Evolutionary conservation across 106 monocot species (phyloP).

Genomic region (Hemerocallis citrina): DNA sequence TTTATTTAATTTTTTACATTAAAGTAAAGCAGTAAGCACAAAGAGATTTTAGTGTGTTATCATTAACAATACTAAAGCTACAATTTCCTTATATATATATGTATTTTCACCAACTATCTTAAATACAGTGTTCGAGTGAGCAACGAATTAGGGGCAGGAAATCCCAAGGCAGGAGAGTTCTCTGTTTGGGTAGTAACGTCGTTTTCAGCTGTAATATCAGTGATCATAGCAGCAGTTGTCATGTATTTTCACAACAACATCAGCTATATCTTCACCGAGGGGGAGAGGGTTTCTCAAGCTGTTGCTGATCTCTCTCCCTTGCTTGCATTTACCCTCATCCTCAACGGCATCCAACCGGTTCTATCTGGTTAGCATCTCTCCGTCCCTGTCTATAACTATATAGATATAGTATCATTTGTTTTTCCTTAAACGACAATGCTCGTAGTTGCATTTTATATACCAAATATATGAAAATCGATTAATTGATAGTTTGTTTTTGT

Average conservation of each 20-base stretch:
- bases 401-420: no score
- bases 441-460: no score
- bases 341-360: conserved; percentile 85
- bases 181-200: conserved; percentile 69
- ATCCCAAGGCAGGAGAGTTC: conserved; percentile 73
- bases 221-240: conserved; percentile 26
- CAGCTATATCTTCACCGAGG: conserved; percentile 79
- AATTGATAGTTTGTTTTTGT: no score
- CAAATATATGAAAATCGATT: no score
- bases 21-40: no score
- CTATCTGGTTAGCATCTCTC: conserved; percentile 41
- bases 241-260: conserved; percentile 46
- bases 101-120: no score
- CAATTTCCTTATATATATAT: no score
- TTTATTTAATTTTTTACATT: no score
- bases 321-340: conserved; percentile 62
- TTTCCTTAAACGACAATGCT: no score
- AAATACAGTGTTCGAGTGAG: conserved; percentile 72
- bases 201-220: conserved; percentile 33
- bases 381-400: no score
- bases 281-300: conserved; percentile 57
- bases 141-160: conserved; percentile 85
- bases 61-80: no score
- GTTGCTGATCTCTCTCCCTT: conserved; percentile 77
- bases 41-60: no score